Percentiles rank a stretch among this genome's conserved stretches.
Conservation (phyloP, 139 green algal species). For the Dunaliella sp. region DNA sequence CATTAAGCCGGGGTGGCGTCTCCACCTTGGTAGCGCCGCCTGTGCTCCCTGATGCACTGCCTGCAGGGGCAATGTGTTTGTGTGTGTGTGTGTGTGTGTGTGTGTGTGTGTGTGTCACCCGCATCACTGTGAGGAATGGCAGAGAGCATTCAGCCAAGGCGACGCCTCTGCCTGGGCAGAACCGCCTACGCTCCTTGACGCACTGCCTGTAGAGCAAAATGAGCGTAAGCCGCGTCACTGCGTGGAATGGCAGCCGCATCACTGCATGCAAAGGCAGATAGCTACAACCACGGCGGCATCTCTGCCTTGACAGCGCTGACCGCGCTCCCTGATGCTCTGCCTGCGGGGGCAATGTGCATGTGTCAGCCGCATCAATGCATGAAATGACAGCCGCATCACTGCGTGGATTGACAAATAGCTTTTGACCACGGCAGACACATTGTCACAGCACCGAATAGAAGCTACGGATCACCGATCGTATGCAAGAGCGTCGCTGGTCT, state of each 20-base stretch:
- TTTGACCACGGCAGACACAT: too few relatives aligned
- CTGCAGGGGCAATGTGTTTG: neutral
- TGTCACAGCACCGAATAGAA: too few relatives aligned
- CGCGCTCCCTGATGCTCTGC: conserved; percentile 16
- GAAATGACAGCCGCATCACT: too few relatives aligned
- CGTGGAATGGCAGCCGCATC: too few relatives aligned
- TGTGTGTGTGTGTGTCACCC: too few relatives aligned
- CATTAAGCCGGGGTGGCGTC: conserved; percentile 45
- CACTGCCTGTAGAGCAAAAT: neutral
- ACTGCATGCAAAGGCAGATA: too few relatives aligned
- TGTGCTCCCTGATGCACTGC: conserved; percentile 16
- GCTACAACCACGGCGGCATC: conserved; percentile 38
- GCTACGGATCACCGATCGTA: too few relatives aligned
- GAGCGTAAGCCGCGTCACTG: neutral
- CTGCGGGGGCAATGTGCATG: neutral
- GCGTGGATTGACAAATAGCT: too few relatives aligned
- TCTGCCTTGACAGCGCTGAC: conserved; percentile 18
- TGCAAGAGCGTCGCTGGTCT: too few relatives aligned
- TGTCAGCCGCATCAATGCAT: neutral
- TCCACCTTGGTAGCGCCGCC: conserved; percentile 19
- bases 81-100: neutral
- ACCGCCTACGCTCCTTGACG: conserved; percentile 27
- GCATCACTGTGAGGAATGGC: too few relatives aligned
- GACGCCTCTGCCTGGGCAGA: conserved; percentile 18
- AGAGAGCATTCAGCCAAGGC: too few relatives aligned